These are phyloP conservation scores for Neurospora sp. DNA, from an alignment of 495 filamentous ascomycete species.

Conservation along the genomic window DNA sequence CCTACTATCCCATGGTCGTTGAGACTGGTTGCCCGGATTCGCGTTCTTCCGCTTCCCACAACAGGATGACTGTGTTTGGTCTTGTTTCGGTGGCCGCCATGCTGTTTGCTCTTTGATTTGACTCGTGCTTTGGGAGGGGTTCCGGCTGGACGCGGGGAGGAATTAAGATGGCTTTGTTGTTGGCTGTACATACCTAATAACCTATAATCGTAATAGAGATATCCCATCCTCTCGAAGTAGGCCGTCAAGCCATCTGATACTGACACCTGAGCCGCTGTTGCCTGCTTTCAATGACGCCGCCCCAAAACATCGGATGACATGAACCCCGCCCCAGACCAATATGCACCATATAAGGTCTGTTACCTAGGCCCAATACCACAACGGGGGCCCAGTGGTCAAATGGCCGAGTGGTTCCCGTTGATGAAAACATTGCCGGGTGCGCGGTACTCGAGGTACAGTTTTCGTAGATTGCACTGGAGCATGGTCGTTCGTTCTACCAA, in stretches of 20 bases:
- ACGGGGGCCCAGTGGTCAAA: background rate
- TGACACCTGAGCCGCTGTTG: background rate
- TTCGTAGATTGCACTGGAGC: background rate
- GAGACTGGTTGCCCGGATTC: background rate
- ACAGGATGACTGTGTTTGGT: background rate
- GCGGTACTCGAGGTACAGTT: background rate
- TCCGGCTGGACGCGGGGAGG: background rate
- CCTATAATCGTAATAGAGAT: background rate
- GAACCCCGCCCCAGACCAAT: background rate
- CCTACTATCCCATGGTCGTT: background rate
- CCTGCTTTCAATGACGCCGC: background rate
- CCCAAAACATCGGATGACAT: background rate
- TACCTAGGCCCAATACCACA: background rate
- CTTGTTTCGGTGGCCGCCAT: background rate
- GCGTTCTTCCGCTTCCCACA: background rate
- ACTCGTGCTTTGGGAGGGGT: background rate
- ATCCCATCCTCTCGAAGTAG: background rate
- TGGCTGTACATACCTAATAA: background rate
- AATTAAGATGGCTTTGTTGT: background rate
- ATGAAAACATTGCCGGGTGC: background rate
- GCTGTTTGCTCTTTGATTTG: background rate
- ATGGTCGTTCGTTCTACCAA: background rate
- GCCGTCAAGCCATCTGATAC: background rate
- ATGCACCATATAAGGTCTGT: background rate
- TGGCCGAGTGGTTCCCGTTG: background rate